Evolutionary conservation across 768 basidiomycete species (phyloP).

Genomic region (Phaeotremella skinneri): DNA sequence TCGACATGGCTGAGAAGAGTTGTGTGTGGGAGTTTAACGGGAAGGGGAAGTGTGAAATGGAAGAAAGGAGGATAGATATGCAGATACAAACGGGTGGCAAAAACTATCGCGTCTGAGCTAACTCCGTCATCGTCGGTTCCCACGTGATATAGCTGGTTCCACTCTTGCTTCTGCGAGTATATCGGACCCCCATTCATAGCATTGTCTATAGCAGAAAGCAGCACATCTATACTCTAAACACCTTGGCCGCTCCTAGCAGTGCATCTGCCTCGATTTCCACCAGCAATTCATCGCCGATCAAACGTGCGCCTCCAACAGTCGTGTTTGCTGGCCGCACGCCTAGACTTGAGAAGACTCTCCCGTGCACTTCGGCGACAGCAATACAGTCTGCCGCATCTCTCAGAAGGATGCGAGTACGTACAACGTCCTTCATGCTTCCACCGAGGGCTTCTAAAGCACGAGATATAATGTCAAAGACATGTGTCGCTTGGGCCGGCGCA

Average conservation of each 20-base stretch:
- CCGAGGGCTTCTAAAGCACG: constrained; percentile 8
- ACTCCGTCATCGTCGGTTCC: not conserved
- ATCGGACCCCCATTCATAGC: no score
- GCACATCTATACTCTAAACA: not conserved
- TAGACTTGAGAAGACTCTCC: constrained; percentile 6
- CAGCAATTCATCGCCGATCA: constrained; percentile 6
- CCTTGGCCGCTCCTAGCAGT: constrained; percentile 2
- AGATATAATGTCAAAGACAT: constrained; percentile 11
- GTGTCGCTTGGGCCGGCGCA: constrained; percentile 3
- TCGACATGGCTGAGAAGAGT: not conserved
- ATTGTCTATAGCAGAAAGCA: no score
- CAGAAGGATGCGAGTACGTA: constrained; percentile 11
- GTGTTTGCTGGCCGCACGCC: constrained; percentile 15
- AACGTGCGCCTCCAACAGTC: not conserved
- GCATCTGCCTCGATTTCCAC: constrained; percentile 19
- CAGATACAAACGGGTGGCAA: not conserved
- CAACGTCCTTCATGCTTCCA: constrained; percentile 11
- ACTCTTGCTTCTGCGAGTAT: no score
- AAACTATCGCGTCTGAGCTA: not conserved
- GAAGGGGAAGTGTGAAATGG: not conserved
- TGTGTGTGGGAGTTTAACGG: not conserved
- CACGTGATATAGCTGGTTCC: constrained; percentile 1
- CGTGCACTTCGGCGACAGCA: constrained; percentile 12
- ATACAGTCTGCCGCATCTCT: constrained; percentile 6
- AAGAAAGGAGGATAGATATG: not conserved